phyloP scores from a whole-genome alignment of 108 stramenopile genomes.

The Discostella pseudostelligera region DNA sequence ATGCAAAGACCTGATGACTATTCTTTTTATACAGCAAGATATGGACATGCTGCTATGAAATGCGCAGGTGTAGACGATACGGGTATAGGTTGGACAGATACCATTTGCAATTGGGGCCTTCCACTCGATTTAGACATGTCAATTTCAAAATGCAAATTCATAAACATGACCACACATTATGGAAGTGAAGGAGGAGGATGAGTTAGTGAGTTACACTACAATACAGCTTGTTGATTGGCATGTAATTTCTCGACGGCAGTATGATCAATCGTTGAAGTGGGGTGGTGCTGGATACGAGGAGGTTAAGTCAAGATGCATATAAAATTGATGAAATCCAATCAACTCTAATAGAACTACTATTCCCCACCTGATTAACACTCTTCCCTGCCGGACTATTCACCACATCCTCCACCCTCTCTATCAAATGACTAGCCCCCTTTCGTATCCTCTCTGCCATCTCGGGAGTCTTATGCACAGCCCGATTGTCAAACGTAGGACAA shows the following conservation, averaged over 20 bases:
- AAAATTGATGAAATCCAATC: no score
- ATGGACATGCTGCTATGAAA: neutral
- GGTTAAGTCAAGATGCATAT: no score
- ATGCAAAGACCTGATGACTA: neutral
- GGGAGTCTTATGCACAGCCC: conserved; percentile 74
- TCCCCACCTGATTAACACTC: conserved; percentile 52
- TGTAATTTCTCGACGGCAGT: no score
- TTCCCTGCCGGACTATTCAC: conserved; percentile 65
- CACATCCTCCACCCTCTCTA: conserved; percentile 48
- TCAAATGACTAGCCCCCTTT: conserved; percentile 64
- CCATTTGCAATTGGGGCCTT: neutral
- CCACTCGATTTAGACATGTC: neutral
- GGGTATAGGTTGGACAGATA: neutral
- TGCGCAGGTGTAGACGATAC: neutral
- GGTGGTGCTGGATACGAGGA: no score
- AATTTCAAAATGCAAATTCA: no score
- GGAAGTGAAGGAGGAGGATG: no score
- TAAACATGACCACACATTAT: no score
- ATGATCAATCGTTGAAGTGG: no score
- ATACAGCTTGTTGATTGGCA: no score
- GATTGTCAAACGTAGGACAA: conserved; percentile 90
- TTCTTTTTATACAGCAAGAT: neutral
- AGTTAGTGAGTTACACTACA: no score
- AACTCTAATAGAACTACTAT: neutral
- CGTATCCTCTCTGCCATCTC: conserved; percentile 64